Evolutionary conservation across 2,329 filamentous ascomycete species (phyloP), one percentile per base, ranked within the genome.

Genomic region (Aureobasidium sp.): DNA sequence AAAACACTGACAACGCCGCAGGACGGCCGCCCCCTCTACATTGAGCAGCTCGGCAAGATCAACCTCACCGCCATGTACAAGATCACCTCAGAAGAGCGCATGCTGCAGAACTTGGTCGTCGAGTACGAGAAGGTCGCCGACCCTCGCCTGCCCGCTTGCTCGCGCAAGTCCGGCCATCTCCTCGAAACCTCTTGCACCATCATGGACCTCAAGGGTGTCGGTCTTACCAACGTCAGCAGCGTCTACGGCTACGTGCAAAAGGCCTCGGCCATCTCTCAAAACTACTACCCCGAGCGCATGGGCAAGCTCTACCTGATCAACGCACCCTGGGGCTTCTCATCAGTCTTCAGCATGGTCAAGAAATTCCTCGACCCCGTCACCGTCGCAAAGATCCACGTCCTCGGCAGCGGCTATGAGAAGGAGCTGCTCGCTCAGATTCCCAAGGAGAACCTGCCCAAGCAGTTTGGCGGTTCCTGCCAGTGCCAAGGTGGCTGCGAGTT

Each of bases 251-350:
- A 96, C 75, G 81, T 98, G 62, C 82, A 82, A 64, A 81, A 86
- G 68, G 90, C 89, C 40, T 93, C 89, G 29, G 84, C 76, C 69
- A 88, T 98, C 73, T 95, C 88, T 60, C 93, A 97, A 74, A 95
- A 97, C 80, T 95, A 97, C 82, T 98, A 98, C 75, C 93, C 93
- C 6, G 93, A 98, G 79, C 88, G 93, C 56, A 79, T 98, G 56
- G 93, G 93, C 66, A 90, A 90, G 73, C 79, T 98, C 68, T 98
- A 95, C 79, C 76, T 98, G 63, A 96, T 98, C 83, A 98, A 98
- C 74, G 88, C 91, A 3, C 90, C 90, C 17, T 97, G 90, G 90
- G 90, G 90, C 22, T 97, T 97, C 79, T 85, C 85, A 57, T 79
- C 80, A 61, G 86, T 90, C 58, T 98, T 93, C 79, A 79, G 74